These are phyloP conservation scores for Beauveria medogensis DNA, from an alignment of 2,329 filamentous ascomycete species.

Conservation along the genomic window DNA sequence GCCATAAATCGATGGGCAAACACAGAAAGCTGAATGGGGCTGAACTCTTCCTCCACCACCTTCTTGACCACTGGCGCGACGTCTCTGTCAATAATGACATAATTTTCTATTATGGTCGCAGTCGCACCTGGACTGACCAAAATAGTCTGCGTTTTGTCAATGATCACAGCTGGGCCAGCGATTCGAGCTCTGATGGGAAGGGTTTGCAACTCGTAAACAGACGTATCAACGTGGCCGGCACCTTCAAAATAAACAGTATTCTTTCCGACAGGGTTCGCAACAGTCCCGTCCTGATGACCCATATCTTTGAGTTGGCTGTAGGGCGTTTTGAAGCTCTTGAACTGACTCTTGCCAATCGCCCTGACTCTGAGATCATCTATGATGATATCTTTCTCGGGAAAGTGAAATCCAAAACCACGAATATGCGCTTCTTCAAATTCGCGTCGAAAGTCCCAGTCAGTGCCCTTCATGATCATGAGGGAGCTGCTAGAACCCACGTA, in stretches of 20 bases:
- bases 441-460: slow-evolving; percentile 18
- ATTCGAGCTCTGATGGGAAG: slow-evolving; percentile 14
- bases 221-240: slow-evolving; percentile 18
- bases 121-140: slow-evolving; percentile 46
- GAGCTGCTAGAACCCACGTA: slow-evolving; percentile 35
- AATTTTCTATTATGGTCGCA: slow-evolving; percentile 26
- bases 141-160: slow-evolving; percentile 65
- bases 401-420: slow-evolving; percentile 66
- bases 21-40: slow-evolving; percentile 64
- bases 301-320: slow-evolving; percentile 16
- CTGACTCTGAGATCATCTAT: slow-evolving; percentile 36
- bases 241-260: slow-evolving; percentile 17
- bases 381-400: slow-evolving; percentile 32
- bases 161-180: slow-evolving; percentile 42
- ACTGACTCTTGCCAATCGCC: slow-evolving; percentile 22
- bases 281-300: neutral
- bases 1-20: slow-evolving; percentile 79
- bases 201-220: slow-evolving; percentile 19
- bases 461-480: slow-evolving; percentile 26
- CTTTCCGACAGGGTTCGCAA: slow-evolving; percentile 15
- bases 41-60: slow-evolving; percentile 16
- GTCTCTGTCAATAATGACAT: slow-evolving; percentile 27
- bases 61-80: neutral
- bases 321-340: slow-evolving; percentile 15
- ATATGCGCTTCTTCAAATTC: slow-evolving; percentile 50